Base-by-base conservation (phyloP, 2,329 filamentous ascomycete genomes). In the Fusarium subglutinans region DNA sequence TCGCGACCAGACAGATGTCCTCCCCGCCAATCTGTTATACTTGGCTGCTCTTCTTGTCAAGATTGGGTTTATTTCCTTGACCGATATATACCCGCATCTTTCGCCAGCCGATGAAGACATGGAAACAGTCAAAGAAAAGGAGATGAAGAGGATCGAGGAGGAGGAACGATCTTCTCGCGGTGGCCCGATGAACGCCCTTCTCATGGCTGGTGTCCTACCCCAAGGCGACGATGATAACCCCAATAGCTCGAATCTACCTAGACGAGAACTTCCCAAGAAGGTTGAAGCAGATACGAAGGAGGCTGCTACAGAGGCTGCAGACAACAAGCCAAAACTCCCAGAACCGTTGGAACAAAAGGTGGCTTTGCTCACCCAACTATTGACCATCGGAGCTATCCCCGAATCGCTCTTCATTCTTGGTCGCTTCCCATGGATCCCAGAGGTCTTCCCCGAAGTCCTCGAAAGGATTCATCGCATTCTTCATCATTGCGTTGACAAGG, bases 331-430 rank as follows among this genome's bases (percentile, higher is more conserved):
- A 71, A 87, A 85, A 76, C 84, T 87, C 18, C 92, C 92, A 4
- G 93, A 95, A 66, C 94, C 94, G 4, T 87, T 89, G 20, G 96
- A 98, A 76, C 96, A 98, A 79, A 99, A 99, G 82, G 91, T 96
- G 0, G 86, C 92, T 50, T 86, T 99, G 2, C 87, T 99, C 28
- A 94, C 93, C 73, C 95, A 95, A 76, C 87, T 99, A 22, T 88
- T 99, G 5, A 93, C 93, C 9, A 96, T 98, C 66, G 96, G 97
- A 45, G 96, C 96, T 35, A 87, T 99, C 40, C 96, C 96, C 0
- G 96, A 99, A 83, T 92, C 96, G 3, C 87, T 99, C 4, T 98
- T 96, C 81, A 94, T 99, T 63, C 89, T 98, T 13, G 96, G 96
- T 40, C 92, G 93, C 61, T 98, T 98, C 77, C 94, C 95, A 20